A percentile compares a stretch with the other conserved stretches of the same genome.
These are phyloP conservation scores for Solanum chaucha DNA, from an alignment of 257 asterid genomes.

Conservation along the genomic window DNA sequence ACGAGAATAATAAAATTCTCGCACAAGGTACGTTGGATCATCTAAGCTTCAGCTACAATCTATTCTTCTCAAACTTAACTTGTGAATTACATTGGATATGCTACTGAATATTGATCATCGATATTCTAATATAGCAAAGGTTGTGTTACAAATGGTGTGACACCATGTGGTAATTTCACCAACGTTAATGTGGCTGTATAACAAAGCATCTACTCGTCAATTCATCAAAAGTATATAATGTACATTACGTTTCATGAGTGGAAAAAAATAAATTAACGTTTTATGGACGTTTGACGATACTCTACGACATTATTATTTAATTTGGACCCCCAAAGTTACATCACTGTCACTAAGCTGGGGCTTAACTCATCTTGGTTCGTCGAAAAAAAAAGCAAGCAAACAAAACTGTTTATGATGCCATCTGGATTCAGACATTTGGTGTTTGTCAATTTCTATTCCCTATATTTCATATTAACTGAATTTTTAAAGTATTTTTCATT, in stretches of 20 bases:
- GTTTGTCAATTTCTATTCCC: background rate
- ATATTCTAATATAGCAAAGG: background rate
- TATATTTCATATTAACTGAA: background rate
- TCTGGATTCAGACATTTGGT: background rate
- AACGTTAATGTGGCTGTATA: background rate
- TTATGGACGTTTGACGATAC: background rate
- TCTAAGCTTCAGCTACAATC: fast-evolving
- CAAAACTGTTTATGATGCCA: background rate
- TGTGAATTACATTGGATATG: background rate
- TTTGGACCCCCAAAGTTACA: background rate
- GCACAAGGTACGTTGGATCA: background rate
- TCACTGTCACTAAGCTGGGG: background rate
- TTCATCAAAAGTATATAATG: background rate
- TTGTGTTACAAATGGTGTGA: background rate
- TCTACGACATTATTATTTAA: background rate
- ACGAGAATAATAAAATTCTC: background rate
- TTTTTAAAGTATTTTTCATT: no score
- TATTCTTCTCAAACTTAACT: background rate
- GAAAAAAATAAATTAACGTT: no score
- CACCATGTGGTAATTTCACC: background rate
- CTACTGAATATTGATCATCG: background rate
- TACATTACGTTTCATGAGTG: background rate
- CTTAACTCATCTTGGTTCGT: background rate
- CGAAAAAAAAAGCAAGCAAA: background rate
- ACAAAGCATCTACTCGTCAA: background rate